phyloP scores from a whole-genome alignment of 345 rosid genomes.

The Eucalyptus pauciflora region DNA sequence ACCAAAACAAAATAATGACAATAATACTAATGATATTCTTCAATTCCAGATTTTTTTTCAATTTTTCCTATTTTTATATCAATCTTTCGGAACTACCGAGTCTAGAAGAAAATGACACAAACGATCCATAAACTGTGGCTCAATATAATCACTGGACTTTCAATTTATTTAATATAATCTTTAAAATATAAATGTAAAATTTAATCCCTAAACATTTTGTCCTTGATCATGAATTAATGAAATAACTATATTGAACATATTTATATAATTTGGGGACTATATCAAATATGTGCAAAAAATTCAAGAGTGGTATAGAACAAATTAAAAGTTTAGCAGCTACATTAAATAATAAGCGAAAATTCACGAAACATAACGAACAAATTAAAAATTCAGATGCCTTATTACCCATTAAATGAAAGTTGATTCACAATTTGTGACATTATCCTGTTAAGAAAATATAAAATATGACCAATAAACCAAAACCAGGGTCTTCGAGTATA shows the following conservation, averaged over 20 bases:
- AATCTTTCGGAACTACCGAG: rapidly evolving
- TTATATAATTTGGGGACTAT: background rate
- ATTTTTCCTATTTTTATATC: background rate
- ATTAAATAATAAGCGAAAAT: no score
- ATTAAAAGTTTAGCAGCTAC: background rate
- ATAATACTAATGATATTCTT: background rate
- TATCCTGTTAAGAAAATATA: background rate
- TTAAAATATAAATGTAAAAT: background rate
- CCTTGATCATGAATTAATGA: background rate
- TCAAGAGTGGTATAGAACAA: background rate
- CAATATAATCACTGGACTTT: rapidly evolving
- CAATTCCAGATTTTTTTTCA: background rate
- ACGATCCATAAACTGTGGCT: rapidly evolving
- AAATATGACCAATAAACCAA: background rate
- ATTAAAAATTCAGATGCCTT: rapidly evolving
- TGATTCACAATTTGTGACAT: no score
- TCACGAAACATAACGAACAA: no score
- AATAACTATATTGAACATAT: no score
- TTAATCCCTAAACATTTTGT: background rate
- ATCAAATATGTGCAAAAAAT: rapidly evolving
- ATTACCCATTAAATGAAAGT: no score
- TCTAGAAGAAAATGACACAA: no score
- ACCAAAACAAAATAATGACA: background rate
- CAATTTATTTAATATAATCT: background rate
- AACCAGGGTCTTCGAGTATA: background rate